These are phyloP conservation scores for Coemansia sp. DNA, from an alignment of 192 early-diverging fungal genomes.

Conservation along the genomic window DNA sequence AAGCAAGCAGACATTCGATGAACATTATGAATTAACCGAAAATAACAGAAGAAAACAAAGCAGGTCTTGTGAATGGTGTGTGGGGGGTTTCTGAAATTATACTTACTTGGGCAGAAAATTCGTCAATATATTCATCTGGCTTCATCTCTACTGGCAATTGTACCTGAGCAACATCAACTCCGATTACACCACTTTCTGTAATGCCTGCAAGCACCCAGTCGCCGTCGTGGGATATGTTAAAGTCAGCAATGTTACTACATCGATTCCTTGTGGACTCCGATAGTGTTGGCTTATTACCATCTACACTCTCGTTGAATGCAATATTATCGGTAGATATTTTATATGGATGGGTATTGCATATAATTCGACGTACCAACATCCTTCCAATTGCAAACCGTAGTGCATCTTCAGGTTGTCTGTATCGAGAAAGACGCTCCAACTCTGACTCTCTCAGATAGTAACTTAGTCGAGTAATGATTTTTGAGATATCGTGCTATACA, in stretches of 20 bases:
- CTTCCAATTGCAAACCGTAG: conserved; percentile 36
- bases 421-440: conserved; percentile 3
- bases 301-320: conserved; percentile 1
- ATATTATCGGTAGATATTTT: not conserved
- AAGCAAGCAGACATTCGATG: no score
- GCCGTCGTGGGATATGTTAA: conserved; percentile 51
- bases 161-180: conserved; percentile 32
- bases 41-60: no score
- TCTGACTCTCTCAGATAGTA: not conserved
- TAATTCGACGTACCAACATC: conserved; percentile 7
- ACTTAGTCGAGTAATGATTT: not conserved
- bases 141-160: conserved; percentile 18
- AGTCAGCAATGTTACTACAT: conserved; percentile 15
- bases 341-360: not conserved
- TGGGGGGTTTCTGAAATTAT: no score
- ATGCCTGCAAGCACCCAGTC: conserved; percentile 34
- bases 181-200: conserved; percentile 12
- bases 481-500: no score
- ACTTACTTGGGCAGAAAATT: conserved; percentile 31
- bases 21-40: no score
- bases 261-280: not conserved
- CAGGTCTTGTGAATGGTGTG: no score
- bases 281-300: conserved; percentile 30
- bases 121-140: conserved; percentile 20
- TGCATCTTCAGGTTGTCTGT: conserved; percentile 11